Evolutionary conservation across 1,284 basidiomycete species (phyloP), one percentile per base, ranked within the genome.

Genomic region (Puccinia hordei): DNA sequence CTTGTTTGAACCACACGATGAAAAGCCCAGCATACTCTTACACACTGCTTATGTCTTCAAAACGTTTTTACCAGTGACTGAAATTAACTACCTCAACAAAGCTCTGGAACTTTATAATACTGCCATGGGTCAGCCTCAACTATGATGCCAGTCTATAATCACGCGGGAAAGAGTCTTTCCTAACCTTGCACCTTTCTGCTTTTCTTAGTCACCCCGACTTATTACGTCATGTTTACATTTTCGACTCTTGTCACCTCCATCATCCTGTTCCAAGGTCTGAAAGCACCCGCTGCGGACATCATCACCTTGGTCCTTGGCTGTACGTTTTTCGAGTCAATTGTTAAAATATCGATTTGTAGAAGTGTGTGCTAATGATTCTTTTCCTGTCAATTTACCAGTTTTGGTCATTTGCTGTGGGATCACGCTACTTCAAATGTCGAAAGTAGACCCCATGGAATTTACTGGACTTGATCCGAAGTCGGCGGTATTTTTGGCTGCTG

Each of bases 31-130:
- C 35, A 55, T 38, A 13, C 33, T 41, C 53, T 59, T 59, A 10
- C 27, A 8, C 17, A 59, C 57, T 41, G 10, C 63, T 41, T 6
- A 35, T 65, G 4, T 38, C 10, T 30, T 12, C 38, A 35, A 30
- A 4, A 8, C 30, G 4, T 44, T 5, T n/a, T 4, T n/a, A 68
- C 63, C 86, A 90, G 91, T 95, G 74, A 91, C 92, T 81, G 94
- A 98, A 86, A 93, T 98, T 85, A 96, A 93, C 87, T 98, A 95
- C 87, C 89, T 98, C 82, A 99, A 98, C 87, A 92, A 95, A 84
- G 96, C 96, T 27, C 90, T 99, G 81, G 96, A 95, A 83, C 88
- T 98, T 61, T 98, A 95, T 89, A 98, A 98, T 86, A 93, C 92
- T 79, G 91, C 91, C 89, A 84, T 85, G 89, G 86, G 59, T 81